Evolutionary conservation across 129 eudicot species (phyloP).

Genomic region (Tagetes erecta): DNA sequence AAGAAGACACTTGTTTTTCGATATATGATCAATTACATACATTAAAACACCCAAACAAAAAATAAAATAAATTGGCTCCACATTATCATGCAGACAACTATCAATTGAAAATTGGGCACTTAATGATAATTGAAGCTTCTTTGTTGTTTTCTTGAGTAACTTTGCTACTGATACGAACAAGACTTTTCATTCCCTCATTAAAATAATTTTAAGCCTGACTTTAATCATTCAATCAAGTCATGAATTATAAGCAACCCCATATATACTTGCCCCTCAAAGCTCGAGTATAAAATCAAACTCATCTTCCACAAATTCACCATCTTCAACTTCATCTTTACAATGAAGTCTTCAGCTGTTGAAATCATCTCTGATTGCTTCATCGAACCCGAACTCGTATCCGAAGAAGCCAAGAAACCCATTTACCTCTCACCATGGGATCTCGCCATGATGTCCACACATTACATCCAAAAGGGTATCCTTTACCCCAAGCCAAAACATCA

Average conservation of each 20-base stretch:
- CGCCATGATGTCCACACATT: constrained; percentile 35
- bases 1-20: background rate
- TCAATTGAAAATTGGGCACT: constrained; percentile 6
- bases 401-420: constrained; percentile 46
- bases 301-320: too few species aligned
- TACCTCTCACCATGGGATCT: constrained; percentile 64
- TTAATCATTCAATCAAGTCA: too few species aligned
- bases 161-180: background rate
- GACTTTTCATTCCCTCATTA: background rate
- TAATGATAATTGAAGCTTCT: constrained; percentile 7
- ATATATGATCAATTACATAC: background rate
- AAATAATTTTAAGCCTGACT: background rate
- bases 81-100: background rate
- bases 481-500: constrained; percentile 21
- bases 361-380: constrained; percentile 53
- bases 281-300: too few species aligned
- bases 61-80: constrained; percentile 20
- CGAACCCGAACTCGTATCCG: constrained; percentile 39
- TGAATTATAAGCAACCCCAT: too few species aligned
- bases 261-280: too few species aligned
- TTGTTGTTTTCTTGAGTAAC: constrained; percentile 20
- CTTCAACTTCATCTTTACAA: background rate
- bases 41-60: constrained; percentile 16
- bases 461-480: constrained; percentile 69
- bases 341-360: constrained; percentile 29